Percentiles rank a stretch among this genome's conserved stretches.
These are phyloP conservation scores for Rutstroemia sp. DNA, from an alignment of 2,329 filamentous ascomycete genomes.

Conservation along the genomic window DNA sequence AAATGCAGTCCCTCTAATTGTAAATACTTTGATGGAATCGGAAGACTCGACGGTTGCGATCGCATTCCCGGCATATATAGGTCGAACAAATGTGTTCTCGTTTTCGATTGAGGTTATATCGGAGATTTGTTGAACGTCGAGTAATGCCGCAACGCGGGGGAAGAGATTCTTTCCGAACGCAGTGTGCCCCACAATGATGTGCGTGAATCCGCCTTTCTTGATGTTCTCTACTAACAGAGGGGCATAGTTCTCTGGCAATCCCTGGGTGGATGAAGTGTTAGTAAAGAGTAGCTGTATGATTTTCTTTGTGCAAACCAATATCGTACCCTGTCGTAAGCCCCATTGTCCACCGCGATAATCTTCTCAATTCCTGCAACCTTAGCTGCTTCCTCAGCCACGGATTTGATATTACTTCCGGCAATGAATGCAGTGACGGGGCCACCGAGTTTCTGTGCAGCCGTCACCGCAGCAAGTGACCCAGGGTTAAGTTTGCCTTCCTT, in stretches of 20 bases:
- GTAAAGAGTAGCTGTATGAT: neutral
- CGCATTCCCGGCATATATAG: slow-evolving; percentile 96
- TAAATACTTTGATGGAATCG: slow-evolving; percentile 81
- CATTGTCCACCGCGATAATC: slow-evolving; percentile 81
- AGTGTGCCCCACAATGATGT: slow-evolving; percentile 83
- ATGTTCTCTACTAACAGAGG: slow-evolving; percentile 91
- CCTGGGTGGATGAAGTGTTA: slow-evolving; percentile 39
- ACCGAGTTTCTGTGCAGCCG: slow-evolving; percentile 79
- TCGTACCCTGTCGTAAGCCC: slow-evolving; percentile 79
- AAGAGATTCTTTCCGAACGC: slow-evolving; percentile 95
- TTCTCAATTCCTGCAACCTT: slow-evolving; percentile 90
- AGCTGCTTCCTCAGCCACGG: slow-evolving; percentile 72
- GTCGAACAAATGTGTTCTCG: slow-evolving; percentile 91
- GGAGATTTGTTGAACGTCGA: slow-evolving; percentile 89
- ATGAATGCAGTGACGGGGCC: slow-evolving; percentile 81
- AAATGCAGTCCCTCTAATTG: slow-evolving; percentile 90
- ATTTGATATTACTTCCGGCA: slow-evolving; percentile 71
- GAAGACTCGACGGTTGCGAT: slow-evolving; percentile 91
- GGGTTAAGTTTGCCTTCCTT: slow-evolving; percentile 78
- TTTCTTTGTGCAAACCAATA: neutral
- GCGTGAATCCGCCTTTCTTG: slow-evolving; percentile 89
- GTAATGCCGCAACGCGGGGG: slow-evolving; percentile 81
- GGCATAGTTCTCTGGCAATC: slow-evolving; percentile 90
- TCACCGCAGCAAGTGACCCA: slow-evolving; percentile 76
- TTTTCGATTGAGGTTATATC: slow-evolving; percentile 82